Evolutionary conservation across 2,329 filamentous ascomycete species (phyloP).

Genomic region (Beauveria varroae): DNA sequence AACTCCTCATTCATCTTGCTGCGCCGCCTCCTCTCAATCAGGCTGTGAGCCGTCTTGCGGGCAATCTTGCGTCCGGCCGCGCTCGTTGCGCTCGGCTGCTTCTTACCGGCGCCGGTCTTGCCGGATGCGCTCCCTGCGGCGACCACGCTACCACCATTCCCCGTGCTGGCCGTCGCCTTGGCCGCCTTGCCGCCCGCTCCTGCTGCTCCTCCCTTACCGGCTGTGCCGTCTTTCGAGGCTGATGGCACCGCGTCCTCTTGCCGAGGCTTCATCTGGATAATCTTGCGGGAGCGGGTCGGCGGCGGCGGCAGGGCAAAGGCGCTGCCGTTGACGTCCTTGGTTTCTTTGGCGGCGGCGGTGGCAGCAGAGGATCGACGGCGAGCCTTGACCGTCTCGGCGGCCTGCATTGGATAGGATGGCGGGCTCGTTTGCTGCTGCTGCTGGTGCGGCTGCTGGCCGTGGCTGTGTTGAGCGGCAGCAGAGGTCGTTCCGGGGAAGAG

Average conservation of each 20-base stretch:
- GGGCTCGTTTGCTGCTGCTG: conserved; percentile 15
- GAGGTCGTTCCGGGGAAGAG: not conserved
- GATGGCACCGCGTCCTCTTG: conserved; percentile 30
- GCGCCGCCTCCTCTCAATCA: conserved; percentile 82
- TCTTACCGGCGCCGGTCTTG: conserved; percentile 53
- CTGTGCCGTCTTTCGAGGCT: conserved; percentile 19
- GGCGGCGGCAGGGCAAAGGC: conserved; percentile 81
- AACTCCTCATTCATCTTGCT: conserved; percentile 99
- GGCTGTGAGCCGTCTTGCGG: conserved; percentile 88
- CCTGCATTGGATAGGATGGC: conserved; percentile 36
- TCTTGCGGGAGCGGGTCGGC: conserved; percentile 85
- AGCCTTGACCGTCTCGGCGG: conserved; percentile 45
- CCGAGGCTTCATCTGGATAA: conserved; percentile 91
- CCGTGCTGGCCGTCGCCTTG: conserved; percentile 17
- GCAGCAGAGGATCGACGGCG: conserved; percentile 43
- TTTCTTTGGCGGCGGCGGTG: conserved; percentile 32
- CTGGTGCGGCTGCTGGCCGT: conserved; percentile 11
- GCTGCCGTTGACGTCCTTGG: conserved; percentile 42
- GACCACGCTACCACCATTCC: not conserved
- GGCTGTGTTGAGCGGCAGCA: conserved; percentile 4
- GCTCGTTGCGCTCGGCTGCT: conserved; percentile 66
- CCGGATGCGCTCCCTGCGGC: conserved; percentile 13
- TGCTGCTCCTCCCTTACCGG: not conserved
- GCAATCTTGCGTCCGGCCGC: conserved; percentile 91
- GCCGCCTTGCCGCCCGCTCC: conserved; percentile 9